A percentile compares a stretch with the other conserved stretches of the same genome.
phyloP scores from a whole-genome alignment of 1,139 yeast species.

The Pichia sp. region DNA sequence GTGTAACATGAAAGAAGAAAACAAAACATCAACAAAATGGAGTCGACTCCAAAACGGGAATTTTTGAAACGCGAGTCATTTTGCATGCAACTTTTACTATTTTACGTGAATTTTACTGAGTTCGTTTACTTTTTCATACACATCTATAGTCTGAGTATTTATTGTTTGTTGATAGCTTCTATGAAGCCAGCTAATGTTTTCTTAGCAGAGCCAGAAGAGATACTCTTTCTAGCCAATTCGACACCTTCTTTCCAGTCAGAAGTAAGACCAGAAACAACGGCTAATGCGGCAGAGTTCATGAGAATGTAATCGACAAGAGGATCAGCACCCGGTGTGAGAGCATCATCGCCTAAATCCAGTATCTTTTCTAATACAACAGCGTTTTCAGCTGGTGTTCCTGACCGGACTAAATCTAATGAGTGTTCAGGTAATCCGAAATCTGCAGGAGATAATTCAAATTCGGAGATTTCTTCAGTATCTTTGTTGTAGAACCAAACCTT shows the following conservation, averaged over 20 bases:
- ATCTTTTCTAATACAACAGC: constrained; percentile 58
- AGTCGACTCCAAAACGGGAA: too few relatives aligned
- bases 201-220: constrained; percentile 64
- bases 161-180: constrained; percentile 35
- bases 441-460: constrained; percentile 50
- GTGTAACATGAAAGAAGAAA: too few relatives aligned
- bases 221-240: constrained; percentile 64
- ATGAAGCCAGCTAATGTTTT: constrained; percentile 58
- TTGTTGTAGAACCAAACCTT: constrained; percentile 71
- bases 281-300: constrained; percentile 84
- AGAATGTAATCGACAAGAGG: constrained; percentile 86
- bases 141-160: too few relatives aligned
- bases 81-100: too few relatives aligned
- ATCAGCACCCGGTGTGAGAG: constrained; percentile 36
- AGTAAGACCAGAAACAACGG: constrained; percentile 72
- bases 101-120: too few relatives aligned
- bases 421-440: constrained; percentile 86
- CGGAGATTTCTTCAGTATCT: constrained; percentile 40
- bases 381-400: constrained; percentile 87
- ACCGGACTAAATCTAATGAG: constrained; percentile 60
- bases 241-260: constrained; percentile 77
- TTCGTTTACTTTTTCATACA: too few relatives aligned
- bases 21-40: too few relatives aligned
- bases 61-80: too few relatives aligned
- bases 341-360: constrained; percentile 36